Conservation (phyloP, 176 grass and related monocot genomes). For the Ensete glaucum region DNA sequence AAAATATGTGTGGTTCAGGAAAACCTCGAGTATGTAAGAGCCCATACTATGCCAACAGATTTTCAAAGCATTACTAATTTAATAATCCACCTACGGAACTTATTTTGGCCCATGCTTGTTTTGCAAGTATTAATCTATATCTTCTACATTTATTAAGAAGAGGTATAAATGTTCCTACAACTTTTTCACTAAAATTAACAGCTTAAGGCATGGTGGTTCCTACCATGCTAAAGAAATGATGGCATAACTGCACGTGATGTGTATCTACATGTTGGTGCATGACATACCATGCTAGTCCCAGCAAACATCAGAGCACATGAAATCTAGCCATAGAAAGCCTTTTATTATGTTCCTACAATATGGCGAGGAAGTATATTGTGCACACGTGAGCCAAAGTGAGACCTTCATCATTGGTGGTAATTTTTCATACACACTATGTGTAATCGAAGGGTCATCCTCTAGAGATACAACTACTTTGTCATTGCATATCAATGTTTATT, state of each 20-base stretch:
- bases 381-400: neutral
- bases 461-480: neutral
- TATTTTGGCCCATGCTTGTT: neutral
- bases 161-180: neutral
- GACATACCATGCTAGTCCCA: neutral
- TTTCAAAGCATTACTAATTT: no score
- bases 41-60: no score
- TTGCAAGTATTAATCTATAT: neutral
- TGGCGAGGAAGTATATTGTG: neutral
- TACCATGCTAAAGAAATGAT: no score
- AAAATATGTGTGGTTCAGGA: no score
- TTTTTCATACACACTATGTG: neutral
- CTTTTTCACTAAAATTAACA: neutral
- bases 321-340: neutral
- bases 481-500: neutral
- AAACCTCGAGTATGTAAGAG: no score
- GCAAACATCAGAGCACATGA: neutral
- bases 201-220: neutral
- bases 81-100: no score
- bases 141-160: neutral
- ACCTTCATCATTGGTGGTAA: no score
- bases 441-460: neutral
- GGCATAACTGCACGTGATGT: no score
- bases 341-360: neutral
- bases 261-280: neutral